A percentile compares a stretch with the other conserved stretches of the same genome.
Conservation (phyloP, 371 early-diverging fungal species). For the Nematocida minor region DNA sequence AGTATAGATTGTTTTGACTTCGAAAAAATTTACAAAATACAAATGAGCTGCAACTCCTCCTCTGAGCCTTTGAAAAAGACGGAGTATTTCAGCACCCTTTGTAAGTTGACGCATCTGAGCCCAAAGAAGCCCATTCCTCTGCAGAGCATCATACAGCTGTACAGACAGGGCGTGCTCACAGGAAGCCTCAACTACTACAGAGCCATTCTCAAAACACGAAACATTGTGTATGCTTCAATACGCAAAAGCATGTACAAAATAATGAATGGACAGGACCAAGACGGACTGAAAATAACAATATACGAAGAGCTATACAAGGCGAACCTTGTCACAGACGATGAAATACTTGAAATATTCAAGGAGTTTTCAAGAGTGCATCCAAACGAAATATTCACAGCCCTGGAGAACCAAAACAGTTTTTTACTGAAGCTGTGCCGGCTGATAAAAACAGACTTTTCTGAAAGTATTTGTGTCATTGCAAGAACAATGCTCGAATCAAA, state of each 20-base stretch:
- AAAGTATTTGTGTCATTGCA: slow-evolving; percentile 5
- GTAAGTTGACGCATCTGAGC: neutral
- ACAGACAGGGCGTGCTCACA: neutral
- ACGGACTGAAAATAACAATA: neutral
- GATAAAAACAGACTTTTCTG: slow-evolving; percentile 2
- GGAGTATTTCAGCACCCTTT: neutral
- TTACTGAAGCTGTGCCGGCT: neutral
- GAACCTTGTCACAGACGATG: slow-evolving; percentile 1
- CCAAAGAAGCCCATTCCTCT: neutral
- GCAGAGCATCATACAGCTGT: neutral
- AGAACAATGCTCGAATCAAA: slow-evolving; percentile 2
- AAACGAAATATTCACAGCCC: neutral
- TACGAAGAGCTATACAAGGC: slow-evolving; percentile 9
- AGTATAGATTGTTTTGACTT: neutral
- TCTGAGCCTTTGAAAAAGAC: neutral
- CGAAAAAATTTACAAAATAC: neutral
- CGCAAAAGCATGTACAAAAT: neutral
- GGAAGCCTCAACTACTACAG: slow-evolving; percentile 21
- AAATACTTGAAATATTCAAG: neutral
- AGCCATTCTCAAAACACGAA: neutral
- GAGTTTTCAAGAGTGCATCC: neutral
- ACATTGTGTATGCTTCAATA: neutral
- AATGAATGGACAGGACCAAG: neutral
- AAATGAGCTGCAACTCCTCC: neutral
- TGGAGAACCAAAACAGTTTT: neutral